Percentiles rank a stretch among this genome's conserved stretches.
phyloP scores from a whole-genome alignment of 257 asterid genomes.

The Thymus quinquecostatus region DNA sequence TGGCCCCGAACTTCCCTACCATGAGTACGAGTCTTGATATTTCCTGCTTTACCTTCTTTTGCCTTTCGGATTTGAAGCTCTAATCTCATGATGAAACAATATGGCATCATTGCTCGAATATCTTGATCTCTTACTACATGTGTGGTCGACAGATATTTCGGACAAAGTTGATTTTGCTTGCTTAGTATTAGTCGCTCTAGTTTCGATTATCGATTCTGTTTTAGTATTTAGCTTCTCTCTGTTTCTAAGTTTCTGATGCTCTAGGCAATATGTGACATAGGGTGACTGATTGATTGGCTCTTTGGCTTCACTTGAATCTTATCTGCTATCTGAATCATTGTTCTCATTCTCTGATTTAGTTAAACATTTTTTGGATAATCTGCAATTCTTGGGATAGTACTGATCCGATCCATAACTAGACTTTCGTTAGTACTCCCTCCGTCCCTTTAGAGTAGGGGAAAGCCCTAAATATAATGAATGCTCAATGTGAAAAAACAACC shows the following conservation, averaged over 20 bases:
- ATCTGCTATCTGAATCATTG: slow-evolving; percentile 8
- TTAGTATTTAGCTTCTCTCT: not conserved
- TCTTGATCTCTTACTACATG: slow-evolving; percentile 2
- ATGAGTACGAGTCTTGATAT: slow-evolving; percentile 32
- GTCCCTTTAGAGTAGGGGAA: not conserved
- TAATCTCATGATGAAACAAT: not conserved
- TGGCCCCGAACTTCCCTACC: slow-evolving; percentile 48
- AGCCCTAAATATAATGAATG: not conserved
- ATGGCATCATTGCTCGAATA: not conserved
- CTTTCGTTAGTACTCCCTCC: not conserved
- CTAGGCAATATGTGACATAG: slow-evolving; percentile 26
- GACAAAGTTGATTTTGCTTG: not conserved
- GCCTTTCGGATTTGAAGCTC: not conserved
- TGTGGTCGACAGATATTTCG: slow-evolving; percentile 6
- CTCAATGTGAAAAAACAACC: not conserved
- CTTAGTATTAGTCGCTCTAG: not conserved
- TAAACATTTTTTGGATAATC: not conserved
- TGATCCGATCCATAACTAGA: slow-evolving; percentile 3
- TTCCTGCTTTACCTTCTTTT: not conserved
- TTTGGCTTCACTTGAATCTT: slow-evolving; percentile 34
- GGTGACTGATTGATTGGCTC: slow-evolving; percentile 17
- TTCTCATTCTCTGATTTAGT: not conserved
- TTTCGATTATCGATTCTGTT: not conserved
- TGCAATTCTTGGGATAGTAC: not conserved
- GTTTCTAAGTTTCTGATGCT: slow-evolving; percentile 1